phyloP scores from a whole-genome alignment of 1,284 basidiomycete genomes.

The Coniferiporia sulphurascens region DNA sequence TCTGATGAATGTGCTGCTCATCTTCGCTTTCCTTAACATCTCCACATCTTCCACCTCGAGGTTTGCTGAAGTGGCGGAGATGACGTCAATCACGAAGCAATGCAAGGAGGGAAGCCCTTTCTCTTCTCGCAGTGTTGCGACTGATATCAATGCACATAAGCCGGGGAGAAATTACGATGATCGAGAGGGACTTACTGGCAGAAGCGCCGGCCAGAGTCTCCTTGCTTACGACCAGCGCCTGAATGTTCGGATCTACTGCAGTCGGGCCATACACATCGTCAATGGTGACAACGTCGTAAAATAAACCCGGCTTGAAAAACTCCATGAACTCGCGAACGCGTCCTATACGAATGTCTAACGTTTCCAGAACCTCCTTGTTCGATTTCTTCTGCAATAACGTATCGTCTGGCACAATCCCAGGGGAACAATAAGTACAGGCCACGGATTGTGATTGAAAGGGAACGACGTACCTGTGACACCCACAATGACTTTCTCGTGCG shows the following conservation, averaged over 20 bases:
- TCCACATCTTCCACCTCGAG: constrained; percentile 61
- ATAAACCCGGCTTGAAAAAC: constrained; percentile 60
- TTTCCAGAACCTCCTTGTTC: constrained; percentile 67
- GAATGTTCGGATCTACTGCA: constrained; percentile 75
- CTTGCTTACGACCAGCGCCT: constrained; percentile 81
- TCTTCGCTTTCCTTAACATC: constrained; percentile 69
- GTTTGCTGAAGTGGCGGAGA: constrained; percentile 56
- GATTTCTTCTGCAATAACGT: constrained; percentile 71
- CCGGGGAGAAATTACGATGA: neutral
- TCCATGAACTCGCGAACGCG: constrained; percentile 60
- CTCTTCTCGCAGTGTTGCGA: constrained; percentile 53
- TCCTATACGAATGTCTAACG: constrained; percentile 50
- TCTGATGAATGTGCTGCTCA: constrained; percentile 88
- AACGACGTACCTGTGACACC: constrained; percentile 69
- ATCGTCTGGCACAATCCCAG: constrained; percentile 47
- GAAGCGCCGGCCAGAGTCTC: constrained; percentile 78
- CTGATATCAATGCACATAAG: constrained; percentile 35
- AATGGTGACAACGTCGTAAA: constrained; percentile 66
- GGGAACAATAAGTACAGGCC: constrained; percentile 5
- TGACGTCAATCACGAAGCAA: constrained; percentile 82
- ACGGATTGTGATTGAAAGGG: constrained; percentile 5
- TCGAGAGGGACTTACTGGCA: constrained; percentile 47
- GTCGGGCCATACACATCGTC: constrained; percentile 87
- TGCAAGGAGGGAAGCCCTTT: constrained; percentile 56
- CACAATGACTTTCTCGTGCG: constrained; percentile 77